Base-by-base conservation (phyloP, 2,329 filamentous ascomycete genomes). In the Phaeosphaeria sp. region DNA sequence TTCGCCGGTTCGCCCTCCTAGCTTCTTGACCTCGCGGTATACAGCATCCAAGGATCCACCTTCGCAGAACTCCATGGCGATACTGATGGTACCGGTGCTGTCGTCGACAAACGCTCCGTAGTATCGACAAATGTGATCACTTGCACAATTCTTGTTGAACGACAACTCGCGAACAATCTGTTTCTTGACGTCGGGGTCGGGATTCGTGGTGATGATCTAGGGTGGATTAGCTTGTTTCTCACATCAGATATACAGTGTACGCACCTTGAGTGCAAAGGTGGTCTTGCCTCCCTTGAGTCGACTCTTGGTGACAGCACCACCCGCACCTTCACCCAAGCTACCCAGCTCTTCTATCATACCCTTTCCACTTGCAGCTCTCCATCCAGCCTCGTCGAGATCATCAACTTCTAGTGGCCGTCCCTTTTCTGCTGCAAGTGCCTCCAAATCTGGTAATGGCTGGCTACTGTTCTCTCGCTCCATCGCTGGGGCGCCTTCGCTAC, bases 41-140 rank as follows among this genome's bases (percentile, higher is more conserved):
- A 99, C 95, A 74, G 92, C 95, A 80, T 99, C 93, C 20, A 99
- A 85, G 47, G 92, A 97, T 52, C 95, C 95, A 56, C 95, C 95
- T 79, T 98, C 95, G 75, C 95, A 99, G 72, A 96, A 98, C 76
- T 99, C 95, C 95, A 99, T 99, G 56, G 93, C 93, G 73, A 99
- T 99, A 48, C 92, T 97, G 66, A 99, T 98, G 48, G 94, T 98
- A 50, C 93, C 92, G 10, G 92, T 96, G n/a, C 92, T 90, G 57
- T 95, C 91, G 74, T 99, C 94, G 75, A 96, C 92, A 76, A 98
- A 99, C 42, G 94, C 94, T 63, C 95, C 95, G 72, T 97, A 99
- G 80, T 99, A 99, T 63, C 90, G 89, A 80, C 95, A 99, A 71
- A 99, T 99, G 77, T 98, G 93, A 59, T 95, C 90, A 4, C 93